Evolutionary conservation across 306 rosid genomes (phyloP).

Genomic region (Prunus armeniaca): DNA sequence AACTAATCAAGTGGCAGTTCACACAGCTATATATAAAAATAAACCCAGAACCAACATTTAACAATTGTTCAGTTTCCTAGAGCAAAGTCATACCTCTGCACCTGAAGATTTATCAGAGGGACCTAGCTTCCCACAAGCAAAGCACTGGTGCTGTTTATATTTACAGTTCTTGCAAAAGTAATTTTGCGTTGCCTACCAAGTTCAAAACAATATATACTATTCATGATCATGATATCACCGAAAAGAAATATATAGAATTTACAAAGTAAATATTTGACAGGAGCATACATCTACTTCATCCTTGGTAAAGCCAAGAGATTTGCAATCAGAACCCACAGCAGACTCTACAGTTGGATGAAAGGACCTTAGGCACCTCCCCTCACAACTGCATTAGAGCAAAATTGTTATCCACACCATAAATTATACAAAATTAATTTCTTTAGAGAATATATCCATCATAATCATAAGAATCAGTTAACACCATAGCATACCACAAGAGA

Average conservation of each 20-base stretch:
- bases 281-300: conserved; percentile 66
- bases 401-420: background rate
- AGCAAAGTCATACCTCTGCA: conserved; percentile 65
- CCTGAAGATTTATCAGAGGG: conserved; percentile 61
- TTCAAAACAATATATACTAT: conserved; percentile 15
- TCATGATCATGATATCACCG: background rate
- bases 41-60: background rate
- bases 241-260: conserved; percentile 2
- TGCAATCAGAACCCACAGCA: conserved; percentile 59
- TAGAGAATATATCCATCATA: background rate
- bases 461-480: background rate
- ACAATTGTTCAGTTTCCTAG: background rate
- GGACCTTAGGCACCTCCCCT: conserved; percentile 88
- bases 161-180: conserved; percentile 76
- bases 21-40: background rate
- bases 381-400: conserved; percentile 58
- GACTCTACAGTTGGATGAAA: conserved; percentile 67
- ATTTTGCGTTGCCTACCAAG: conserved; percentile 58
- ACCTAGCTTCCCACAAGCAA: conserved; percentile 77
- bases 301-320: conserved; percentile 56
- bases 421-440: no score
- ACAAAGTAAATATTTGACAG: conserved; percentile 15
- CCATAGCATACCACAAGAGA: conserved; percentile 54
- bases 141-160: conserved; percentile 77
- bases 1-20: background rate